phyloP scores from a whole-genome alignment of 1,284 basidiomycete genomes.

The Sparassis latifolia region DNA sequence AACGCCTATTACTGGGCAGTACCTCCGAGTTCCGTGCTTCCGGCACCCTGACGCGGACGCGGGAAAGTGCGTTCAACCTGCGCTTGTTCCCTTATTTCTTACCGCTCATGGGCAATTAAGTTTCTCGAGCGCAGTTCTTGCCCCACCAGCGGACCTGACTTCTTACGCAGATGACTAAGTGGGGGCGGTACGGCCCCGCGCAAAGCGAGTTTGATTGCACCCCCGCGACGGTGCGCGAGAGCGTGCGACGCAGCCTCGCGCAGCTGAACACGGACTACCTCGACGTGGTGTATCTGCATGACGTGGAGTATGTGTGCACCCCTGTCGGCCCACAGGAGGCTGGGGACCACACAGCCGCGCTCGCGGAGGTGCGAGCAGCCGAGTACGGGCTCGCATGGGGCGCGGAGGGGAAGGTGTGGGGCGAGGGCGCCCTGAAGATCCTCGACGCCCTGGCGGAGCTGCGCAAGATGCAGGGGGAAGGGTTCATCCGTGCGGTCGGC shows the following conservation, averaged over 20 bases:
- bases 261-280: slow-evolving; percentile 79
- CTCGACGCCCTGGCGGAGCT: slow-evolving; percentile 72
- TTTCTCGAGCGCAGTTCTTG: slow-evolving; percentile 20
- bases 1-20: too few species aligned
- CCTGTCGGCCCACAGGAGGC: slow-evolving; percentile 40
- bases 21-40: too few species aligned
- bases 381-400: slow-evolving; percentile 59
- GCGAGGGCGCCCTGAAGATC: slow-evolving; percentile 76
- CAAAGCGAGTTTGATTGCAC: slow-evolving; percentile 73
- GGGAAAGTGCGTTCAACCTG: too few species aligned
- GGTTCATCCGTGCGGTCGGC: slow-evolving; percentile 75
- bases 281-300: slow-evolving; percentile 87
- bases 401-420: slow-evolving; percentile 54
- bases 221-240: slow-evolving; percentile 61
- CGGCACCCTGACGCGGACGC: too few species aligned
- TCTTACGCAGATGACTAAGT: slow-evolving; percentile 80
- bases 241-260: slow-evolving; percentile 66
- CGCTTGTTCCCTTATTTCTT: too few species aligned
- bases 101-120: slow-evolving; percentile 21
- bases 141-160: slow-evolving; percentile 14
- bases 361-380: slow-evolving; percentile 36
- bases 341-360: slow-evolving; percentile 52
- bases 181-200: slow-evolving; percentile 74
- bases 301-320: slow-evolving; percentile 82
- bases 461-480: slow-evolving; percentile 71